phyloP scores from a whole-genome alignment of 2,329 filamentous ascomycete genomes.

The Trichoderma endophyticum region DNA sequence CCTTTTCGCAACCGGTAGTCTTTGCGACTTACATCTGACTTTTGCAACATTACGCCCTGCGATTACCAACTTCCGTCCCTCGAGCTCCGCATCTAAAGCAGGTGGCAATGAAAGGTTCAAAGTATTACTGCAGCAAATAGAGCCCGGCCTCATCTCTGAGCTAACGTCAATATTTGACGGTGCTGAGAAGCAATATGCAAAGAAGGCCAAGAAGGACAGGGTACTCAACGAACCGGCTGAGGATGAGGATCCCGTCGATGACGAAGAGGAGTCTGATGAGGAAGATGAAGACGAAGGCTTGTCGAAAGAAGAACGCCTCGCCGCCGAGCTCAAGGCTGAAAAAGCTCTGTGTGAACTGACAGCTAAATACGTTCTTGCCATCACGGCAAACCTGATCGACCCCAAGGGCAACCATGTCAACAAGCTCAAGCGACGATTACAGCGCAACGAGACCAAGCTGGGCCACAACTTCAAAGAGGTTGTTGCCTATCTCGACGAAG shows the following conservation, averaged over 20 bases:
- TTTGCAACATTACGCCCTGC: conserved; percentile 68
- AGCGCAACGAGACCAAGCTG: conserved; percentile 75
- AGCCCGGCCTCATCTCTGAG: conserved; percentile 59
- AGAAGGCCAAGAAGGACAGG: conserved; percentile 55
- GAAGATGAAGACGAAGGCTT: conserved; percentile 54
- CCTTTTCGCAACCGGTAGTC: conserved; percentile 67
- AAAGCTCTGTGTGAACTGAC: conserved; percentile 82
- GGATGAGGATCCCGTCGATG: conserved; percentile 69
- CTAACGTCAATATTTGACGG: conserved; percentile 75
- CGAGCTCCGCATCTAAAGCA: conserved; percentile 26
- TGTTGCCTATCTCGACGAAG: conserved; percentile 72
- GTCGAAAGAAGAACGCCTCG: conserved; percentile 56
- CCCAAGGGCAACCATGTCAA: conserved; percentile 55
- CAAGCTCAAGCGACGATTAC: conserved; percentile 66
- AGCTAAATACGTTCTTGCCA: conserved; percentile 77
- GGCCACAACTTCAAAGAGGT: conserved; percentile 86
- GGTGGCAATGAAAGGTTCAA: conserved; percentile 32
- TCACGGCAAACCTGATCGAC: conserved; percentile 73
- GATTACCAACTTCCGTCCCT: conserved; percentile 40
- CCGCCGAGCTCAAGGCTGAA: conserved; percentile 72
- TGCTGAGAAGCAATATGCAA: conserved; percentile 75
- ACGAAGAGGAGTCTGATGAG: conserved; percentile 50
- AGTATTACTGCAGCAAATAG: conserved; percentile 64
- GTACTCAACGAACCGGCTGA: conserved; percentile 62
- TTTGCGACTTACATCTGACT: conserved; percentile 79